Evolutionary conservation across 1,284 basidiomycete species (phyloP).

Genomic region (Agaricales sp.): DNA sequence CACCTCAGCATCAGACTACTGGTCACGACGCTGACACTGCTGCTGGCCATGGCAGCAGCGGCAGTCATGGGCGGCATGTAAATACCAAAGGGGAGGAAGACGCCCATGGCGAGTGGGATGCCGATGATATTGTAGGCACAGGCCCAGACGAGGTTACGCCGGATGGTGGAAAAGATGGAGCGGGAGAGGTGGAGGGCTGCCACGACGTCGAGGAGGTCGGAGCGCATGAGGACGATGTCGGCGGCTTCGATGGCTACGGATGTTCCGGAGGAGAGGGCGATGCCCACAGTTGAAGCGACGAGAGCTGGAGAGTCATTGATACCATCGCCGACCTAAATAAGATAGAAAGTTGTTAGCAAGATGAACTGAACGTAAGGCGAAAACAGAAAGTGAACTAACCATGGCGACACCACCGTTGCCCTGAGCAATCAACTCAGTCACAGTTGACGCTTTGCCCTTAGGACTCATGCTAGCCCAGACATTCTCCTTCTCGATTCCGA

Average conservation of each 20-base stretch:
- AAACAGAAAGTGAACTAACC: slow-evolving; percentile 37
- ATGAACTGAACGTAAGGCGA: neutral
- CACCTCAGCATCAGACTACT: slow-evolving; percentile 82
- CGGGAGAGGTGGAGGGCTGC: slow-evolving; percentile 89
- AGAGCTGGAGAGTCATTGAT: slow-evolving; percentile 98
- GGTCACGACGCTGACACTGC: slow-evolving; percentile 90
- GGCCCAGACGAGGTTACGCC: slow-evolving; percentile 78
- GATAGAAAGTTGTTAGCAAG: slow-evolving; percentile 6
- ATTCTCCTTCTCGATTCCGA: slow-evolving; percentile 71
- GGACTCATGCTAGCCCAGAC: slow-evolving; percentile 89
- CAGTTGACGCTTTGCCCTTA: slow-evolving; percentile 81
- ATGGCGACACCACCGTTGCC: slow-evolving; percentile 74
- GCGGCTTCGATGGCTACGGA: slow-evolving; percentile 97
- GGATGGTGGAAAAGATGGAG: slow-evolving; percentile 86
- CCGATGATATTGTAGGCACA: slow-evolving; percentile 90
- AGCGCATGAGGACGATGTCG: slow-evolving; percentile 95
- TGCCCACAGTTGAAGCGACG: slow-evolving; percentile 90
- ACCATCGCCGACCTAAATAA: slow-evolving; percentile 84
- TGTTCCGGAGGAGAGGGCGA: slow-evolving; percentile 92
- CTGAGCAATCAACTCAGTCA: slow-evolving; percentile 70
- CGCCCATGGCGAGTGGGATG: slow-evolving; percentile 97
- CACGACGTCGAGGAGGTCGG: slow-evolving; percentile 93
- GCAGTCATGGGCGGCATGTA: slow-evolving; percentile 98
- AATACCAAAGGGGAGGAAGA: slow-evolving; percentile 86
- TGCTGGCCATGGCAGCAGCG: slow-evolving; percentile 96